These are phyloP conservation scores for Fusarium sp. DNA, from an alignment of 2,329 filamentous ascomycete genomes.

Conservation along the genomic window DNA sequence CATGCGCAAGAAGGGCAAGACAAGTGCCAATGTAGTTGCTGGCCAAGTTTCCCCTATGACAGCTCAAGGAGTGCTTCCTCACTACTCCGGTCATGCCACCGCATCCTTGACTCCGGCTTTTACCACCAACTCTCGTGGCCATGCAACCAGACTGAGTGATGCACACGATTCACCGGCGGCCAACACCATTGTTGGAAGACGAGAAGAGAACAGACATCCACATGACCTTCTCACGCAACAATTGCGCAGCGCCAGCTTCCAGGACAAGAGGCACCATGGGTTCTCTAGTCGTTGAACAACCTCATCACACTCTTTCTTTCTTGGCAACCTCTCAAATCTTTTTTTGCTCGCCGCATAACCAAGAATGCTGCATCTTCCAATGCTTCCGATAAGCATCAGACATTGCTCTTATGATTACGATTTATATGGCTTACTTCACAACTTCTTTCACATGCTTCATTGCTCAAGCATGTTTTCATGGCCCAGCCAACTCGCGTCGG, in stretches of 20 bases:
- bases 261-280: conserved; percentile 31
- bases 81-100: conserved; percentile 66
- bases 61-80: conserved; percentile 67
- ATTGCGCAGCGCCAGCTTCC: conserved; percentile 31
- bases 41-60: conserved; percentile 67
- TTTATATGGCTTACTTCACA: conserved; percentile 46
- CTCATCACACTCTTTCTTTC: conserved; percentile 19
- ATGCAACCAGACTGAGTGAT: conserved; percentile 48
- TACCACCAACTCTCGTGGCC: conserved; percentile 51
- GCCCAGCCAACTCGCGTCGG: conserved; percentile 1
- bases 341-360: conserved; percentile 14
- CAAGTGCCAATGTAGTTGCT: conserved; percentile 61
- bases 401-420: conserved; percentile 53
- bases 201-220: conserved; percentile 62
- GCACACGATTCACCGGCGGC: conserved; percentile 37
- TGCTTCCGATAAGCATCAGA: conserved; percentile 47
- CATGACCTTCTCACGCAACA: conserved; percentile 37
- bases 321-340: conserved; percentile 16
- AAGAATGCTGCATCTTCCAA: conserved; percentile 15
- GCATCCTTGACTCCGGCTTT: conserved; percentile 63
- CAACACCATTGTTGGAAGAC: conserved; percentile 52
- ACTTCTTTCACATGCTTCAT: conserved; percentile 30
- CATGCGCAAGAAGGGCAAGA: conserved; percentile 66
- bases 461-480: conserved; percentile 14
- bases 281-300: conserved; percentile 37